phyloP scores from a whole-genome alignment of 2,329 filamentous ascomycete genomes.

The Phialophora tarda region DNA sequence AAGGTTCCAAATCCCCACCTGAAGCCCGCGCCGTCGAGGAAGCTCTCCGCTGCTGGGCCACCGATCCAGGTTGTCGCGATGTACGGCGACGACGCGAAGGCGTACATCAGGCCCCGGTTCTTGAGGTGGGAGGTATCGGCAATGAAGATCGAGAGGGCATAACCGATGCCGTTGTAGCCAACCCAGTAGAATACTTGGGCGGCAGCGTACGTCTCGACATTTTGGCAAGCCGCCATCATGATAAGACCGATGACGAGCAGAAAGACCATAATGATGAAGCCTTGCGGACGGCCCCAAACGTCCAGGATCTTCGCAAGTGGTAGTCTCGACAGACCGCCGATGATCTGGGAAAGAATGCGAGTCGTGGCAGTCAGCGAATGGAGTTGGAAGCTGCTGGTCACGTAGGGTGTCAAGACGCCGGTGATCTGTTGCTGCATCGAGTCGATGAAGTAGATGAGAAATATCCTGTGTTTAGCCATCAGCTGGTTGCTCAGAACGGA shows the following conservation, averaged over 20 bases:
- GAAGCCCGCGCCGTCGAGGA: slow-evolving; percentile 59
- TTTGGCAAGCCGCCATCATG: slow-evolving; percentile 65
- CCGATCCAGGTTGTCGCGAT: slow-evolving; percentile 63
- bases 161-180: slow-evolving; percentile 60
- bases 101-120: slow-evolving; percentile 65
- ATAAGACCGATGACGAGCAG: slow-evolving; percentile 56
- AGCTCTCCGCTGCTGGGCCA: slow-evolving; percentile 56
- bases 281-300: slow-evolving; percentile 65
- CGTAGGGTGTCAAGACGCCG: slow-evolving; percentile 53
- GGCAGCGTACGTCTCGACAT: slow-evolving; percentile 65
- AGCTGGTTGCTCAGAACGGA: slow-evolving; percentile 43
- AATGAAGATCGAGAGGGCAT: slow-evolving; percentile 63
- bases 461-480: slow-evolving; percentile 49
- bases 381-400: slow-evolving; percentile 58
- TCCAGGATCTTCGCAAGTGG: slow-evolving; percentile 68
- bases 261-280: slow-evolving; percentile 54
- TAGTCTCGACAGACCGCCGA: slow-evolving; percentile 63
- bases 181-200: slow-evolving; percentile 65
- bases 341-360: slow-evolving; percentile 59
- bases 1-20: slow-evolving; percentile 68
- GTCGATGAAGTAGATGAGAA: slow-evolving; percentile 54
- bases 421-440: slow-evolving; percentile 52
- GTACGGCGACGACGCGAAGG: slow-evolving; percentile 63
- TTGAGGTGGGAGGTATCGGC: slow-evolving; percentile 67
- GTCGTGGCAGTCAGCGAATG: slow-evolving; percentile 61